Percentiles rank a stretch among this genome's conserved stretches.
Evolutionary conservation across 2,329 filamentous ascomycete genomes (phyloP).

Genomic region (Neurospora crassa): DNA sequence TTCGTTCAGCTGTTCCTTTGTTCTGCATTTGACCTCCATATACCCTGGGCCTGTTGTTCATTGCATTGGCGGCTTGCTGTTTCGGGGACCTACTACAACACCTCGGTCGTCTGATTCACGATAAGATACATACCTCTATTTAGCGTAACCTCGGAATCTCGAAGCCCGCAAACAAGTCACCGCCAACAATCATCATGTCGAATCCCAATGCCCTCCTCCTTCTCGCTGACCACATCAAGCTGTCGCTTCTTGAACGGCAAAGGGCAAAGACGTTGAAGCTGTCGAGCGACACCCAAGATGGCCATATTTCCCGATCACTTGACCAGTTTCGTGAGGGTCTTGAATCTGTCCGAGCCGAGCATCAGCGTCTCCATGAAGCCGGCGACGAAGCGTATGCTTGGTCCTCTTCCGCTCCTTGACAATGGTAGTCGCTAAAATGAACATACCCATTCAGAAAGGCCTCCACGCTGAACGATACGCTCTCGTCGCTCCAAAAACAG

Average conservation of each 20-base stretch:
- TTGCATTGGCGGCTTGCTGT: background rate
- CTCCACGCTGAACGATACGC: conserved; percentile 49
- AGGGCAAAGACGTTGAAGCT: conserved; percentile 74
- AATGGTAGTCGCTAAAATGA: background rate
- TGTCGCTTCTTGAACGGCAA: conserved; percentile 86
- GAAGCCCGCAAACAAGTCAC: background rate
- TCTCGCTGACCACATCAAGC: conserved; percentile 92
- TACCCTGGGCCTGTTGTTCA: background rate
- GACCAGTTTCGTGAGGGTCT: conserved; percentile 80
- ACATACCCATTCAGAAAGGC: conserved; percentile 30
- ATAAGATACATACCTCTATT: background rate
- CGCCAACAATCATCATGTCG: conserved; percentile 29
- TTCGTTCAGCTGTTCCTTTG: background rate
- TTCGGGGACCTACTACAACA: background rate
- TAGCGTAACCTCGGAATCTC: background rate
- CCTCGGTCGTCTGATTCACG: background rate
- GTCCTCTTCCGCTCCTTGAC: background rate
- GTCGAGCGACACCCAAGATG: conserved; percentile 71
- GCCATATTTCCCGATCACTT: conserved; percentile 78
- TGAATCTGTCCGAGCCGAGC: conserved; percentile 55
- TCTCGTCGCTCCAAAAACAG: conserved; percentile 62
- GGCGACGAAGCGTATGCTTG: conserved; percentile 51
- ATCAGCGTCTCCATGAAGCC: conserved; percentile 53
- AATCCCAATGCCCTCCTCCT: conserved; percentile 74
- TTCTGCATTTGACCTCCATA: background rate